Base-by-base conservation (phyloP, 1,284 basidiomycete species). In the Sutorius eximius region DNA sequence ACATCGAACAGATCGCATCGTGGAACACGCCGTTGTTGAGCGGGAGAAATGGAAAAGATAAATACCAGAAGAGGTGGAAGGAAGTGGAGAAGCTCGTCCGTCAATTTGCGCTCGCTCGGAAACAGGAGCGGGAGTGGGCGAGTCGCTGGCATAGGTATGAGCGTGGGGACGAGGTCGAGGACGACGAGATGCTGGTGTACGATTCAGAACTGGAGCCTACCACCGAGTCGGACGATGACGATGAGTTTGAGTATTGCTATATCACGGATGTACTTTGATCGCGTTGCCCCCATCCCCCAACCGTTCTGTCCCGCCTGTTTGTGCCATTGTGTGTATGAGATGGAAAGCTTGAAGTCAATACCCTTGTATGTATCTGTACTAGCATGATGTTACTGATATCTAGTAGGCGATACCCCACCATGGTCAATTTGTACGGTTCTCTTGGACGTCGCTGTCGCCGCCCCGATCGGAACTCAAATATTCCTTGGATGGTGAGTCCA, bases 1-100 rank as follows among this genome's bases (percentile, higher is more conserved):
- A 71, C 3, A 1, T 69, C 2, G 54, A 67, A 32, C 65, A 67
- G 24, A 65, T 67, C 47, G 57, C 45, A 7, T 65, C 65, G 33
- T 66, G 67, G 67, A 68, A 67, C 10, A 70, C 66, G 33, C 66
- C 60, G 3, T 41, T 71, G 47, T 44, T 64, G 51, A 64, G 66
- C 12, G 66, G 61, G 1, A 40, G 57, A 13, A 13, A 30, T 0
- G 69, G 64, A 0, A 65, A 51, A 11, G 62, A 61, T 12, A 70
- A 56, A 43, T 68, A 68, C 43, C 33, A 34, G 20, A 57, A 38
- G 33, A 22, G 66, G 29, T 71, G 68, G 66, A 59, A 49, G 37
- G 62, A 65, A 24, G 66, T 69, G n/a, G 58, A 65, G 55, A 45
- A 24, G 53, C 27, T 63, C 20, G 55, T 68, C 3, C 52, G 55